phyloP scores from a whole-genome alignment of 192 early-diverging fungal genomes.

The Linnemannia zychae region DNA sequence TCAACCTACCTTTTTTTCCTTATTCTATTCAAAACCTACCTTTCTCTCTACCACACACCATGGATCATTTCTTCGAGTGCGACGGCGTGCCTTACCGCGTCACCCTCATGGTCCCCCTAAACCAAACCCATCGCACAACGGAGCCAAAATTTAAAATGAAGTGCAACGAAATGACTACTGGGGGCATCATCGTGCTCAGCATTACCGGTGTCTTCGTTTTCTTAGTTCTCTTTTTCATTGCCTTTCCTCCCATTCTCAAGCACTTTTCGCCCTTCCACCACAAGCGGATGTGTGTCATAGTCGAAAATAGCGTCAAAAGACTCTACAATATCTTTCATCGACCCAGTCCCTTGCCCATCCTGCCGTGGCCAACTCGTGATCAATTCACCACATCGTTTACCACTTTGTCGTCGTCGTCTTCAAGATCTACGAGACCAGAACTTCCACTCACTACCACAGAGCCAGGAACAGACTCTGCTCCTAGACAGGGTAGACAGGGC shows the following conservation, averaged over 20 bases:
- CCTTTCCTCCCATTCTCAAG: not conserved
- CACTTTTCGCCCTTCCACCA: not conserved
- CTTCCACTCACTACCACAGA: not conserved
- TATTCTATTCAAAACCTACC: not conserved
- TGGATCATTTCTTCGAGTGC: not conserved
- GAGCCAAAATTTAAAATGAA: not conserved
- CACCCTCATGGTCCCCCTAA: not conserved
- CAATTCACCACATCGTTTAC: not conserved
- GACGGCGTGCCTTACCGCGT: not conserved
- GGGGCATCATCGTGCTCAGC: not conserved
- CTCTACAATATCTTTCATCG: too few species aligned
- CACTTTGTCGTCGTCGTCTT: not conserved
- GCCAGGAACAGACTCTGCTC: not conserved
- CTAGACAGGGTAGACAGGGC: not conserved
- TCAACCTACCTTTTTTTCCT: too few species aligned
- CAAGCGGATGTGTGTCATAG: not conserved
- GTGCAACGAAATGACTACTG: not conserved
- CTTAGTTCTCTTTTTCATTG: not conserved
- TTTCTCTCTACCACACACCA: not conserved
- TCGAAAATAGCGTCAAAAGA: not conserved
- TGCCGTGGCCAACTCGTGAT: not conserved
- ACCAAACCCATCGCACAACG: not conserved
- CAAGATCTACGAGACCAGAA: not conserved
- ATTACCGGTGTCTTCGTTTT: not conserved
- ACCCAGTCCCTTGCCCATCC: not conserved